A percentile compares a stretch with the other conserved stretches of the same genome.
phyloP scores from a whole-genome alignment of 2,329 filamentous ascomycete genomes.

The Tympanopsis confertula region DNA sequence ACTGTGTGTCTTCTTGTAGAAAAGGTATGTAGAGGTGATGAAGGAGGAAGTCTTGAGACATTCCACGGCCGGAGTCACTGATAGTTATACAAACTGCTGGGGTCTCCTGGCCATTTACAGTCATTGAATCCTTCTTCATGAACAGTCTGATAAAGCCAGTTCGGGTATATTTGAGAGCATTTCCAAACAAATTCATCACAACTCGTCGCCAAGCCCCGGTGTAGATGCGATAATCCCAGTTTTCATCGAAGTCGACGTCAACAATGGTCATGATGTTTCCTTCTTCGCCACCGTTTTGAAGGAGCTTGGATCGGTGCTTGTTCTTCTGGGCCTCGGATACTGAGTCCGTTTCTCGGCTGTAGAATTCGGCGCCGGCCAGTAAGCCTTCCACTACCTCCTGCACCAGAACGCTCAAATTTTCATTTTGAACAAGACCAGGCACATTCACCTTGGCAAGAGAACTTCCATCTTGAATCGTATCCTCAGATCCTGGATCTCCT shows the following conservation, averaged over 20 bases:
- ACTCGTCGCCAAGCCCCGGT: constrained; percentile 18
- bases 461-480: too few species aligned
- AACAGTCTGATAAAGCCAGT: constrained; percentile 17
- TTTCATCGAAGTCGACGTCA: neutral
- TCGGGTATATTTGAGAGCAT: constrained; percentile 22
- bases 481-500: too few species aligned
- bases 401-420: too few species aligned
- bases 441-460: too few species aligned
- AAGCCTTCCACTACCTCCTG: too few species aligned
- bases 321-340: too few species aligned
- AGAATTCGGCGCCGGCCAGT: too few species aligned
- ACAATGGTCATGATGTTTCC: neutral
- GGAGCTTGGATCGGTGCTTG: too few species aligned
- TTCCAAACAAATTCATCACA: constrained; percentile 22
- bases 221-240: neutral
- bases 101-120: constrained; percentile 5
- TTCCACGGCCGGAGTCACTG: neutral
- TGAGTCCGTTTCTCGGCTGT: too few species aligned
- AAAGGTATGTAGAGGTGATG: neutral
- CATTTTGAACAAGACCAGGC: too few species aligned
- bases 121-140: constrained; percentile 7
- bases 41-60: neutral
- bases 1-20: neutral
- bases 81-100: neutral
- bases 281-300: too few species aligned